These are phyloP conservation scores for Psilocybe subaeruginosa DNA, from an alignment of 768 basidiomycete genomes.

Conservation along the genomic window DNA sequence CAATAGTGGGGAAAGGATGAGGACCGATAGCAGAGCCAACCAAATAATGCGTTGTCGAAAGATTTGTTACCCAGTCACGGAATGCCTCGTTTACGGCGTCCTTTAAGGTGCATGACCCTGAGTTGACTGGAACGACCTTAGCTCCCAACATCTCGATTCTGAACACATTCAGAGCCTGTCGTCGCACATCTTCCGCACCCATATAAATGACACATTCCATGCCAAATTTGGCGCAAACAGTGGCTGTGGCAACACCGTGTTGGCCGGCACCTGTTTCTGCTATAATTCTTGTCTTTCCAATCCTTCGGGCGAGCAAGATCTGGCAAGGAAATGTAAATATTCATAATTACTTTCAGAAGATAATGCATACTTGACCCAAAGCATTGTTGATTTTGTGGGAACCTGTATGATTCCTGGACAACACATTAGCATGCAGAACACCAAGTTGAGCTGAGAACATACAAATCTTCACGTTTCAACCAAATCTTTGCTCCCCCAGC, in stretches of 20 bases:
- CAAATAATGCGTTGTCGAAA: constrained; percentile 92
- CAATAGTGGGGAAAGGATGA: constrained; percentile 98
- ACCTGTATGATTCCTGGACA: constrained; percentile 88
- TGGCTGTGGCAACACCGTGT: constrained; percentile 98
- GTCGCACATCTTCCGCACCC: constrained; percentile 96
- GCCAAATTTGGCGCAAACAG: constrained; percentile 96
- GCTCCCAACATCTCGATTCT: constrained; percentile 97
- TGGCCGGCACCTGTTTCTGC: constrained; percentile 99
- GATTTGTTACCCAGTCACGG: constrained; percentile 98
- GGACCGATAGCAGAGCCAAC: constrained; percentile 98
- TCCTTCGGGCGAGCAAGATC: constrained; percentile 91
- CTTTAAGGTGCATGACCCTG: constrained; percentile 94
- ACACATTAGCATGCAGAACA: neutral
- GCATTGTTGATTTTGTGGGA: constrained; percentile 99
- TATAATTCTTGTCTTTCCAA: constrained; percentile 97
- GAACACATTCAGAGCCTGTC: constrained; percentile 98
- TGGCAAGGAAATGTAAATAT: constrained; percentile 28
- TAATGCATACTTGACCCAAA: constrained; percentile 76
- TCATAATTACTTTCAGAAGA: neutral
- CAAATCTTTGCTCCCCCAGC: constrained; percentile 95
- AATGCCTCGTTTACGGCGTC: constrained; percentile 99
- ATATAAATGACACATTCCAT: constrained; percentile 96
- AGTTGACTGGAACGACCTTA: constrained; percentile 93
- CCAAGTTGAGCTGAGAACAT: constrained; percentile 26
- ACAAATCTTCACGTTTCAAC: constrained; percentile 96